Evolutionary conservation across 2,329 filamentous ascomycete species (phyloP).

Genomic region (Eutypella sp.): DNA sequence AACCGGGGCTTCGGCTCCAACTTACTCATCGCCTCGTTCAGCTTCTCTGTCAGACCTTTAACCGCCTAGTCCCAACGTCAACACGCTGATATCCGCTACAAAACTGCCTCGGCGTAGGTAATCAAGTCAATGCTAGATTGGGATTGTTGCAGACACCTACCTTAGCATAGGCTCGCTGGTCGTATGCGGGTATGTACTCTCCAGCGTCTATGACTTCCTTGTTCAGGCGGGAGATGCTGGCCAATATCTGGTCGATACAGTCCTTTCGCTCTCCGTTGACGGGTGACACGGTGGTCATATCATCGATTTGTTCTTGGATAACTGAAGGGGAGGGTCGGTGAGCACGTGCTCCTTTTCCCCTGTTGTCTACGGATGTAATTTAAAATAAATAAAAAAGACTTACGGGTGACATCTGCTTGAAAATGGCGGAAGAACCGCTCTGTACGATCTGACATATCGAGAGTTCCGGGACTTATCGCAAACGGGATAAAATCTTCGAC

Average conservation of each 20-base stretch:
- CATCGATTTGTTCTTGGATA: slow-evolving; percentile 70
- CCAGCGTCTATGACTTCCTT: slow-evolving; percentile 81
- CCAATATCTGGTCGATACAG: slow-evolving; percentile 74
- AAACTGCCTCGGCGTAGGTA: too few species aligned
- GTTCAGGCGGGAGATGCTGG: slow-evolving; percentile 73
- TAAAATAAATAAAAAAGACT: too few species aligned
- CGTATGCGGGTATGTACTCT: slow-evolving; percentile 79
- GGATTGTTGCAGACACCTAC: slow-evolving; percentile 35
- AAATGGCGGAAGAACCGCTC: slow-evolving; percentile 84
- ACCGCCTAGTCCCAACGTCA: slow-evolving; percentile 61
- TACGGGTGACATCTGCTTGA: slow-evolving; percentile 68
- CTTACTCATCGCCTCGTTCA: slow-evolving; percentile 63
- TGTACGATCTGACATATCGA: slow-evolving; percentile 50
- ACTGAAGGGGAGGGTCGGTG: slow-evolving; percentile 43
- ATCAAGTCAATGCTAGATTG: slow-evolving; percentile 3
- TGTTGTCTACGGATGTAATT: not conserved
- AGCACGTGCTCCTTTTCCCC: not conserved
- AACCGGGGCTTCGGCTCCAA: slow-evolving; percentile 76
- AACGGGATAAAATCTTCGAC: slow-evolving; percentile 21
- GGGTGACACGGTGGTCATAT: slow-evolving; percentile 57
- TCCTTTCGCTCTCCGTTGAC: slow-evolving; percentile 72
- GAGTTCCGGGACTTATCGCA: slow-evolving; percentile 13
- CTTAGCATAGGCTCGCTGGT: slow-evolving; percentile 80
- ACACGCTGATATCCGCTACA: too few species aligned
- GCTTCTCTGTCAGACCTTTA: slow-evolving; percentile 73